Conservation (phyloP, 768 basidiomycete species). For the Boletus reticulatus region DNA sequence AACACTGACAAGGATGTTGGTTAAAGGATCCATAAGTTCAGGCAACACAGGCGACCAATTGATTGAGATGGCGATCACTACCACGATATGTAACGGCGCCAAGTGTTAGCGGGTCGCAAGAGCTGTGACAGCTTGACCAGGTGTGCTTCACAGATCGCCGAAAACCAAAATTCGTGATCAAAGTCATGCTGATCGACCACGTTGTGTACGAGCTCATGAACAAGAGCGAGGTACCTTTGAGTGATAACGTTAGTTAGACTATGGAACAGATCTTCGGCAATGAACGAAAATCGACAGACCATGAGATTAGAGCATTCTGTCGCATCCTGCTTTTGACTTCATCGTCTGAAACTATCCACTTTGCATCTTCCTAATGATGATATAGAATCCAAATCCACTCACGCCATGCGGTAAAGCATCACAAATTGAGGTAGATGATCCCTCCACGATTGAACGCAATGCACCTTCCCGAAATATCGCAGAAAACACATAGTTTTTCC, state of each 20-base stretch:
- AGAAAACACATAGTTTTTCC: slow-evolving; percentile 75
- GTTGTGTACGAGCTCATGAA: slow-evolving; percentile 91
- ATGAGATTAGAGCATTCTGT: background rate
- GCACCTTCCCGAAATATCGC: slow-evolving; percentile 61
- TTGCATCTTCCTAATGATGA: background rate
- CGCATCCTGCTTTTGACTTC: background rate
- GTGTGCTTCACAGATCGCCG: slow-evolving; percentile 74
- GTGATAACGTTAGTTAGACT: background rate
- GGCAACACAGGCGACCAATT: background rate
- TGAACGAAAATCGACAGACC: background rate
- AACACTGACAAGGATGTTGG: too few relatives aligned
- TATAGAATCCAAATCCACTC: slow-evolving; percentile 28
- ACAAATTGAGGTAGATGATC: slow-evolving; percentile 78
- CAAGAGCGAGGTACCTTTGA: slow-evolving; percentile 74
- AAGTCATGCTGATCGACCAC: slow-evolving; percentile 78
- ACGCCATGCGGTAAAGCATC: slow-evolving; percentile 50
- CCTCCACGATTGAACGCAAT: slow-evolving; percentile 91
- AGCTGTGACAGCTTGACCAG: slow-evolving; percentile 38
- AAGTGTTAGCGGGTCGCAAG: background rate
- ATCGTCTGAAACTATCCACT: background rate
- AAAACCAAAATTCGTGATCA: slow-evolving; percentile 90
- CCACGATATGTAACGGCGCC: background rate
- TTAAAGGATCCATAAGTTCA: background rate
- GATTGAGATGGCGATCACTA: background rate
- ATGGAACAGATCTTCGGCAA: too few relatives aligned